These are phyloP conservation scores for Bacterosira constricta DNA, from an alignment of 108 stramenopile genomes.

Conservation along the genomic window DNA sequence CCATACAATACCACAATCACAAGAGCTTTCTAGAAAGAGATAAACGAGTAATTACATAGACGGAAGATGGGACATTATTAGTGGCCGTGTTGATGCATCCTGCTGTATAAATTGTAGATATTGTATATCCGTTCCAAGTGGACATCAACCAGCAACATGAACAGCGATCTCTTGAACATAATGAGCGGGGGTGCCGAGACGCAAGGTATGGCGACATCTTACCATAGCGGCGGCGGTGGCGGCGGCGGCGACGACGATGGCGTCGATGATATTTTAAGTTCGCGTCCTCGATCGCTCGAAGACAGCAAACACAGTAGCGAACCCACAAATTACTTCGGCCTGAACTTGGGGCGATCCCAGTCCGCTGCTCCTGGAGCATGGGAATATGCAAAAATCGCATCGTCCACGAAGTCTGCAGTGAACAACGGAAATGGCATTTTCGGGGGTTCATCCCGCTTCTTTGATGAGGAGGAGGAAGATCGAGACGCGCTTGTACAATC, in stretches of 20 bases:
- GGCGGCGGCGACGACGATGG: neutral
- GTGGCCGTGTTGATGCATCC: too few species aligned
- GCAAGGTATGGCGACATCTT: too few species aligned
- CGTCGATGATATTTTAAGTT: neutral
- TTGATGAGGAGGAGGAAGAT: constrained; percentile 46
- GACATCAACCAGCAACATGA: too few species aligned
- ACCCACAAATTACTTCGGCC: constrained; percentile 43
- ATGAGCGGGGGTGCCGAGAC: too few species aligned
- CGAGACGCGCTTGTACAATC: constrained; percentile 28
- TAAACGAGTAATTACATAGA: too few species aligned
- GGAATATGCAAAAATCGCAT: constrained; percentile 34
- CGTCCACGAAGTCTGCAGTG: constrained; percentile 44
- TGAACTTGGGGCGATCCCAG: constrained; percentile 58
- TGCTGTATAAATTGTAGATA: too few species aligned
- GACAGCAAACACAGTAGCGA: constrained; percentile 3
- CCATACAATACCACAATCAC: too few species aligned
- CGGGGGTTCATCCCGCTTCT: constrained; percentile 21
- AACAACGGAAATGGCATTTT: neutral
- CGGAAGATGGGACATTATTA: too few species aligned
- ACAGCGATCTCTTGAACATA: too few species aligned
- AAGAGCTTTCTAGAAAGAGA: too few species aligned
- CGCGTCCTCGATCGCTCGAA: neutral
- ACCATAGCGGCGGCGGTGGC: neutral
- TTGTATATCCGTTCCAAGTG: too few species aligned
- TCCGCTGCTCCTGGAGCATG: constrained; percentile 53